Conservation (phyloP, 83 land plant species). For the Picea engelmannii region DNA sequence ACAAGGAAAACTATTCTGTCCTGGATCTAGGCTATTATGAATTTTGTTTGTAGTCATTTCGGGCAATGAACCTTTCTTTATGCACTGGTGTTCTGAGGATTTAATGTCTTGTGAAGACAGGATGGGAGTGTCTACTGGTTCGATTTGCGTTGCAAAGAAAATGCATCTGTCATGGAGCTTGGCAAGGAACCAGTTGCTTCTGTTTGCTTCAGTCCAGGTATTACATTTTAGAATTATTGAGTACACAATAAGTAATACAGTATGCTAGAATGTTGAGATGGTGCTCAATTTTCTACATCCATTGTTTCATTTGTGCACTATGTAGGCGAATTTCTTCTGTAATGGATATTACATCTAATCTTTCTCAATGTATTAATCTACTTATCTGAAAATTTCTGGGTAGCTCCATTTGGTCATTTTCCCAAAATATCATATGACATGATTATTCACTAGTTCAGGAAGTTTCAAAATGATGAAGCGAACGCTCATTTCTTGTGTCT, state of each 20-base stretch:
- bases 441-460: too few relatives aligned
- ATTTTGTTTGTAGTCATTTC: not conserved
- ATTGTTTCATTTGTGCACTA: not conserved
- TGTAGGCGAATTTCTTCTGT: not conserved
- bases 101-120: not conserved
- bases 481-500: too few relatives aligned
- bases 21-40: not conserved
- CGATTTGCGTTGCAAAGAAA: constrained; percentile 14
- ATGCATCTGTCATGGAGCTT: constrained; percentile 10
- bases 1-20: not conserved
- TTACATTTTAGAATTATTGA: not conserved
- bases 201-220: constrained; percentile 11
- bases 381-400: too few relatives aligned
- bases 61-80: not conserved
- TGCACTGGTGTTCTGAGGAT: not conserved
- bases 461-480: too few relatives aligned
- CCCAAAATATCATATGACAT: too few relatives aligned
- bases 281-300: not conserved
- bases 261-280: not conserved
- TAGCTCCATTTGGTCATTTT: too few relatives aligned
- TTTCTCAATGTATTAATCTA: not conserved
- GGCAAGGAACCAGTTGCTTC: constrained; percentile 13
- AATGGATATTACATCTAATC: not conserved
- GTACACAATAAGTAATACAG: not conserved
- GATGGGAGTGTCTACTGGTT: constrained; percentile 14